phyloP scores from a whole-genome alignment of 169 alveolate species.

The Plasmodium berghei region DNA sequence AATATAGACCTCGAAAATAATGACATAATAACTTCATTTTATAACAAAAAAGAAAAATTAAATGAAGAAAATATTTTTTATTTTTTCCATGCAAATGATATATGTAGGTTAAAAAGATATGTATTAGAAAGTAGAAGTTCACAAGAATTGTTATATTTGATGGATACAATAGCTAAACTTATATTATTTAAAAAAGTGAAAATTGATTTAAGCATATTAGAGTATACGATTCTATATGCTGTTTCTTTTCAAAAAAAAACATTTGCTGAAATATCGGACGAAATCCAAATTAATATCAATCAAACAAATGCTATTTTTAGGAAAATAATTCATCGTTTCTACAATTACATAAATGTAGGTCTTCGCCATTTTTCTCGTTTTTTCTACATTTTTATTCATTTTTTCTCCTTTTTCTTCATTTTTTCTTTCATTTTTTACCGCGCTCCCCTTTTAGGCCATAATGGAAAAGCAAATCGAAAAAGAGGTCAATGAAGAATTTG shows the following conservation, averaged over 20 bases:
- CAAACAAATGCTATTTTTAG: conserved; percentile 60
- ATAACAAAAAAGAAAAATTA: conserved; percentile 6
- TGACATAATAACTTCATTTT: conserved; percentile 1
- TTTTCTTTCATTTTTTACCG: background rate
- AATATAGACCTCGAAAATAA: background rate
- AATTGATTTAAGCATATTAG: conserved; percentile 47
- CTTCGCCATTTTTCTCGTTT: background rate
- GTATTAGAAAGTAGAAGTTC: conserved; percentile 43
- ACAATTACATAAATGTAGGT: conserved; percentile 52
- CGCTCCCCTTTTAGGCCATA: conserved; percentile 30
- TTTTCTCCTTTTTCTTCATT: too few relatives aligned
- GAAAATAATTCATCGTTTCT: conserved; percentile 53
- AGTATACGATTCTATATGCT: conserved; percentile 73
- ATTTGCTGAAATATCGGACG: conserved; percentile 29
- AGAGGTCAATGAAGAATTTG: conserved; percentile 28
- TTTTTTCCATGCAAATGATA: conserved; percentile 66
- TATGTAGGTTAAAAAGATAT: conserved; percentile 64
- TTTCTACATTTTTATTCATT: conserved; percentile 1
- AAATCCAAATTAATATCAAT: conserved; percentile 43
- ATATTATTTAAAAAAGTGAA: conserved; percentile 53
- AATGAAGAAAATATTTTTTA: conserved; percentile 28
- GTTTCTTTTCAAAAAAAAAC: conserved; percentile 68
- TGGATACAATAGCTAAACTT: conserved; percentile 39
- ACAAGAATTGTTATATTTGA: conserved; percentile 33
- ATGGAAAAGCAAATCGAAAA: conserved; percentile 55